Base-by-base conservation (phyloP, 2,329 filamentous ascomycete genomes). In the Neonectria punicea region DNA sequence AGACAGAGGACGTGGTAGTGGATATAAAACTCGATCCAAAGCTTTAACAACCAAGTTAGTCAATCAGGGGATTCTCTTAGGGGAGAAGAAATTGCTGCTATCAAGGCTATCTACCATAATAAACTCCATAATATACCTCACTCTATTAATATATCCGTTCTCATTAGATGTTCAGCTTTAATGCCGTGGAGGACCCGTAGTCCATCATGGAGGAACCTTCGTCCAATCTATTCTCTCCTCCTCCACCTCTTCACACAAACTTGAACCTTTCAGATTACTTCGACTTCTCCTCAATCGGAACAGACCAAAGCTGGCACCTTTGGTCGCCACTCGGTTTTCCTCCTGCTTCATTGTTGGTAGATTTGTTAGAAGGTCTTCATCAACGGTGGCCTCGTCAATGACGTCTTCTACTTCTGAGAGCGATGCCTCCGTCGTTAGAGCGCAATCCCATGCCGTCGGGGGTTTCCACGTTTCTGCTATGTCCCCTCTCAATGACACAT, bases 381-480 rank as follows among this genome's bases (percentile, higher is more conserved):
- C 43, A 8, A 46, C 10, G 16, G 43, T 14, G 10, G 10, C 18
- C 11, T 34, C 62, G 10, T 46, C 39, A 5, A 47, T 18, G 14
- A 43, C 14, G 7, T 53, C 57, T 9, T 69, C 50, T 9, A 39
- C 13, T 2, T 34, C 57, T 10, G 55, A 62, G 9, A 57, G 51
- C 0, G 39, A 53, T 0, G 63, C 51, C 5, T 69, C 58, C 2
- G 57, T 55, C 10, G 68, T 71, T 1, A 67, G 69, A 0, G 62
- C 55, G 7, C 68, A 70, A 0, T 47, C 63, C 68, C 68, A 70
- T 8, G 53, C 46, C 1, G 28, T 22, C 1, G 68, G 68, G 5
- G 68, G 68, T 6, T 43, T 64, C 68, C 68, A 70, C 7, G 25
- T 16, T 3, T 70, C 68, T 9, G 32, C 30, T 18, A 22, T 32